Base-by-base conservation (phyloP, 495 filamentous ascomycete species). In the Trichoderma virens region DNA sequence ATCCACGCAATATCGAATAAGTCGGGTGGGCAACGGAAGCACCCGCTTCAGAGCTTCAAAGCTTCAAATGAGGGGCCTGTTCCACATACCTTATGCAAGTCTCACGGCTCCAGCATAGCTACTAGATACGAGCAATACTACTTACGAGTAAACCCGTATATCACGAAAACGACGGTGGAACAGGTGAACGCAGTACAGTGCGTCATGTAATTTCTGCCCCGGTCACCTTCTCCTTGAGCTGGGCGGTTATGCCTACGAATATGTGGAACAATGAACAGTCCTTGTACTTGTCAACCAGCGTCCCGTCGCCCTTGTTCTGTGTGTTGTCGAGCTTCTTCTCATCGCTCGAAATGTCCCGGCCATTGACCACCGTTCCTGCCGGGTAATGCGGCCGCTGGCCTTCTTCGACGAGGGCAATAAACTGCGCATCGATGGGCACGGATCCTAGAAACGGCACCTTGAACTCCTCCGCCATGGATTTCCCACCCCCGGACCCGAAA, bases 391-490 rank as follows among this genome's bases (percentile, higher is more conserved):
- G 81, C 65, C 74, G 67, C 68, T 72, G 75, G 25, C 82, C 82
- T 14, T 79, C 80, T 69, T 85, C 82, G 41, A 85, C 75, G 62
- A 85, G 64, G 65, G 81, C 76, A 25, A 82, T 72, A 59, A 85
- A 85, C 67, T 85, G 82, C 20, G 81, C 91, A 79, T 98, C 94
- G 66, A 98, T 89, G 8, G 95, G 94, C 45, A 98, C 86, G 23
- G 86, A 85, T 27, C 92, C 95, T 65, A 97, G 74, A 70, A 98
- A 98, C 47, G 80, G 81, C 32, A 98, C 89, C 3, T 78, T 82
- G 73, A 93, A 92, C 68, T 98, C 91, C 67, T 82, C 74, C 20
- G 92, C 92, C 94, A 98, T 97, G 28, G 90, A 85, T 75, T 90
- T 76, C 8, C 95, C 94, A 8, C 94, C 94, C 20, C 94, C 95